phyloP scores from a whole-genome alignment of 192 early-diverging fungal species.

The Backusella mclennaniae region DNA sequence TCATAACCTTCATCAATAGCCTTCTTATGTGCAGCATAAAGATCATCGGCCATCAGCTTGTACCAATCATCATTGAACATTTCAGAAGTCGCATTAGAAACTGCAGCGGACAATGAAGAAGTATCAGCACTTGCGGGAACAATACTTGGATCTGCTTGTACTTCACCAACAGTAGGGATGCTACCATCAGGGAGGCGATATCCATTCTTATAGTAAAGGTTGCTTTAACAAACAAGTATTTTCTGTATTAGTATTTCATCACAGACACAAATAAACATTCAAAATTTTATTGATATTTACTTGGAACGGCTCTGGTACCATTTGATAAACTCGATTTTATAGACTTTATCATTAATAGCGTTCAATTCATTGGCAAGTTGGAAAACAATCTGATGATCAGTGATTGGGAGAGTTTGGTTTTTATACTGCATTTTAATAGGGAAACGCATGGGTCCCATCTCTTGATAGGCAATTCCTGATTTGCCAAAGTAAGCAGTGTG shows the following conservation, averaged over 20 bases:
- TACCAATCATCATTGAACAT: conserved; percentile 3
- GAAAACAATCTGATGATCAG: conserved; percentile 34
- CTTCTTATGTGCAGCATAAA: conserved; percentile 16
- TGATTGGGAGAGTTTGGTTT: not conserved
- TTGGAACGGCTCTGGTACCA: conserved; percentile 12
- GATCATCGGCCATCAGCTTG: conserved; percentile 14
- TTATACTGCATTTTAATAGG: not conserved
- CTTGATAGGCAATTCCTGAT: conserved; percentile 14
- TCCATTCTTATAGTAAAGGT: conserved; percentile 15
- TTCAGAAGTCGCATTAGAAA: not conserved
- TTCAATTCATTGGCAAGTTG: conserved; percentile 28
- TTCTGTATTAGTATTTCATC: not conserved
- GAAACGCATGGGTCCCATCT: conserved; percentile 3
- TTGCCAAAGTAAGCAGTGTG: conserved; percentile 35
- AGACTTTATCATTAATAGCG: not conserved
- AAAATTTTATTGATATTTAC: conserved; percentile 20
- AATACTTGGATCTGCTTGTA: not conserved
- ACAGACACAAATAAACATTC: conserved; percentile 5
- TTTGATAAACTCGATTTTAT: conserved; percentile 18
- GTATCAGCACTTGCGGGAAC: not conserved
- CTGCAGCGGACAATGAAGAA: not conserved
- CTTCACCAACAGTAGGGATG: conserved; percentile 16
- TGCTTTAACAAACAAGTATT: conserved; percentile 10
- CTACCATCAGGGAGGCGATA: conserved; percentile 18
- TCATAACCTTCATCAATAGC: conserved; percentile 20